Base-by-base conservation (phyloP, 495 filamentous ascomycete species). In the Aspergillus conjunctus region DNA sequence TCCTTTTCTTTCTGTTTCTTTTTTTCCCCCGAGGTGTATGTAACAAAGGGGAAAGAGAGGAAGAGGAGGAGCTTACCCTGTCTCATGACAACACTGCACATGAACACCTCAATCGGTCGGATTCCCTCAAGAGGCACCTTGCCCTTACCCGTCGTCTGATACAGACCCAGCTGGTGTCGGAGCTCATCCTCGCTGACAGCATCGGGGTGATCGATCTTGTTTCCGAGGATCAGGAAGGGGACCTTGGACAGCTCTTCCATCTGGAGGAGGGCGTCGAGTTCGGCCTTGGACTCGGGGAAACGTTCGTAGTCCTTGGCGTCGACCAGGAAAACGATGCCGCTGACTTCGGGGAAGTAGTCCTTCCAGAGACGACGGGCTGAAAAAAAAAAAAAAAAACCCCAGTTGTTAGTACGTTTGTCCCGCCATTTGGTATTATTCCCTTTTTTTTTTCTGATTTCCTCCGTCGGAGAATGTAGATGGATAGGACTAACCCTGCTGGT, bases 191-290 rank as follows among this genome's bases (percentile, higher is more conserved):
- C 93, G 64, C 87, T 90, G 51, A 97, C 88, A 60, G 93, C 93
- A 63, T 96, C 88, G 39, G 93, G 92, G 78, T 98, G 93, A 74
- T 98, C 93, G 75, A 97, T 98, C 86, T 98, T 98, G 83, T 98
- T 98, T 58, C 93, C 94, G 58, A 98, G 86, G 46, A 98, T 82
- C 50, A 97, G 84, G 76, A 97, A 97, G 57, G 94, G 94, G 21
- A 97, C 93, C 83, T 95, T 97, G 63, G 83, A 74, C 22, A 96
- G 82, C 66, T 96, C 92, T 78, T 96, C 93, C 92, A 96, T 96
- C 52, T 89, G 86, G 63, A 97, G 82, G 39, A 96, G 88, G 56
- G 92, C 93, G 73, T 98, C 93, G 51, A 98, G 88, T 79, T 97
- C 95, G 66, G 88, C 92, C 82, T 98, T 98, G 69, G 92, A 88